phyloP scores from a whole-genome alignment of 257 asterid species.

The Ajuga chamaepitys region DNA sequence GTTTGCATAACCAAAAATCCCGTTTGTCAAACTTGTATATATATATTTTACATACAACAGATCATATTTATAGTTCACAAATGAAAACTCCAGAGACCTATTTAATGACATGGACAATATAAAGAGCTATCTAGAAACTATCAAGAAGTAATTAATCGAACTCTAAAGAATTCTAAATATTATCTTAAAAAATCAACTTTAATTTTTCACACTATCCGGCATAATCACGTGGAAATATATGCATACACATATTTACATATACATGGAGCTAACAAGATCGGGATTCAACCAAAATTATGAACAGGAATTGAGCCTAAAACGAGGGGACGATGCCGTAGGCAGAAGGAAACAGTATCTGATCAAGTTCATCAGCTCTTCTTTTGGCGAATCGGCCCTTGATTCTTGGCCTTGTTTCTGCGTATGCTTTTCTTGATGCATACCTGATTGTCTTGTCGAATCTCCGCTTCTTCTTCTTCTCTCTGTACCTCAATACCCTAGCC shows the following conservation, averaged over 20 bases:
- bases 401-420: slow-evolving; percentile 83
- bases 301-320: background rate
- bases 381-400: slow-evolving; percentile 82
- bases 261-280: slow-evolving; percentile 16
- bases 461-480: slow-evolving; percentile 80
- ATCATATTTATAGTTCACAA: too few species aligned
- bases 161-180: too few species aligned
- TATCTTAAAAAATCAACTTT: too few species aligned
- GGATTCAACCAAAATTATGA: background rate
- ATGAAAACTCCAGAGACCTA: too few species aligned
- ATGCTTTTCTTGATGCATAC: slow-evolving; percentile 84
- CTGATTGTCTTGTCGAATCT: slow-evolving; percentile 79
- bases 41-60: too few species aligned
- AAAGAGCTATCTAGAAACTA: too few species aligned
- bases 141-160: too few species aligned
- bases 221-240: too few species aligned
- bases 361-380: slow-evolving; percentile 45
- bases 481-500: slow-evolving; percentile 70
- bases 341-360: slow-evolving; percentile 47
- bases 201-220: too few species aligned
- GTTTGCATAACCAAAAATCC: too few species aligned
- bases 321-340: slow-evolving; percentile 55
- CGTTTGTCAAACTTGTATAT: too few species aligned
- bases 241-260: background rate
- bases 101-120: too few species aligned